A percentile compares a stretch with the other conserved stretches of the same genome.
Evolutionary conservation across 768 basidiomycete genomes (phyloP).

Genomic region (Lentinula sp.): DNA sequence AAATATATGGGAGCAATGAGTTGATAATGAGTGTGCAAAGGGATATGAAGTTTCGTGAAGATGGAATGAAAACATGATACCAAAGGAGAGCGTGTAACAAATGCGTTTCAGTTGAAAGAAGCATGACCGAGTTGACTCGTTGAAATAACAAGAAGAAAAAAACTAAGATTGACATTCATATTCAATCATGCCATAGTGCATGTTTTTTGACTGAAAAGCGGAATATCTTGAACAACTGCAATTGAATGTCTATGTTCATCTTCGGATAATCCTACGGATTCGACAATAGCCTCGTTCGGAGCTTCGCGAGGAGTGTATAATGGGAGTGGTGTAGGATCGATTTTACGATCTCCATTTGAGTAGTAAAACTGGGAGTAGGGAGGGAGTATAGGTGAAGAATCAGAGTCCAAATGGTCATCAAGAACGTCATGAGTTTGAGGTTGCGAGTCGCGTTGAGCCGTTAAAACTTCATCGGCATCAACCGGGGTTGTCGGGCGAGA

Average conservation of each 20-base stretch:
- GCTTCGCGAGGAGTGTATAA: constrained; percentile 43
- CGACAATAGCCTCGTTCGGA: neutral
- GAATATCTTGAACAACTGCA: neutral
- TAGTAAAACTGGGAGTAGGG: constrained; percentile 78
- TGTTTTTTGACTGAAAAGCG: neutral
- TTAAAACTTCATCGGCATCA: neutral
- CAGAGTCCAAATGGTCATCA: neutral
- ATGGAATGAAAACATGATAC: neutral
- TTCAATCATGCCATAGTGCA: neutral
- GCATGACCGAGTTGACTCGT: too few species aligned
- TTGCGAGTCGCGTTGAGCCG: neutral
- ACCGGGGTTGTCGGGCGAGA: constrained; percentile 4
- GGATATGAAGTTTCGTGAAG: neutral
- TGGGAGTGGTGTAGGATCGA: constrained; percentile 67
- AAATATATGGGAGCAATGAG: neutral
- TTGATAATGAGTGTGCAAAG: neutral
- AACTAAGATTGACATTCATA: neutral
- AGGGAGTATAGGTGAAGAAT: constrained; percentile 37
- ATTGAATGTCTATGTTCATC: neutral
- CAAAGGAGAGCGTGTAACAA: neutral
- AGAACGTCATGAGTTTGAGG: neutral
- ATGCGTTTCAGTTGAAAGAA: neutral
- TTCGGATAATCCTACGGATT: neutral
- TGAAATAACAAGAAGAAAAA: neutral
- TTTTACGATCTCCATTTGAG: constrained; percentile 63